Percentiles rank a stretch among this genome's conserved stretches.
Conservation (phyloP, 495 filamentous ascomycete genomes). For the Trichoderma orchidacearum region DNA sequence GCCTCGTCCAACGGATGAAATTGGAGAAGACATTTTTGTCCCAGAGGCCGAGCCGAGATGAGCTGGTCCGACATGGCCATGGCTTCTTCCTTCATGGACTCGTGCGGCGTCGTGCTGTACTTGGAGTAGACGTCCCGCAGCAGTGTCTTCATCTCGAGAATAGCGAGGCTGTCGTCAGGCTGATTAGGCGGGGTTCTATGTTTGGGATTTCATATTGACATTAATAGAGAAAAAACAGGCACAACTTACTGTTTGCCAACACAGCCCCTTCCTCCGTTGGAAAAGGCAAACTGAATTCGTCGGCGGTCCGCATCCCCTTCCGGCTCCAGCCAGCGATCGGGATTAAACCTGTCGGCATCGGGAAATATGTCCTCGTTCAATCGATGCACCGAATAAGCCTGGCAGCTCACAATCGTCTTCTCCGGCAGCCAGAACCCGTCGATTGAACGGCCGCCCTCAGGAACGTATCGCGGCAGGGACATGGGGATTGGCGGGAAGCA, state of each 20-base stretch:
- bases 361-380: slow-evolving; percentile 40
- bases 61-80: slow-evolving; percentile 48
- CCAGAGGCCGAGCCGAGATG: slow-evolving; percentile 42
- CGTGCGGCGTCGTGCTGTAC: slow-evolving; percentile 38
- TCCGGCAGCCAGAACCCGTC: slow-evolving; percentile 32
- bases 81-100: slow-evolving; percentile 34
- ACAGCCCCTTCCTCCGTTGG: slow-evolving; percentile 41
- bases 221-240: neutral
- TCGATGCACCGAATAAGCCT: slow-evolving; percentile 39
- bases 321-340: slow-evolving; percentile 49
- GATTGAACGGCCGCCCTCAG: slow-evolving; percentile 32
- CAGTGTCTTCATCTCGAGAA: slow-evolving; percentile 53
- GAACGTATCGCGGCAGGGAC: slow-evolving; percentile 49
- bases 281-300: slow-evolving; percentile 35
- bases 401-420: slow-evolving; percentile 37
- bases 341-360: slow-evolving; percentile 39
- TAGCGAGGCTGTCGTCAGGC: slow-evolving; percentile 33
- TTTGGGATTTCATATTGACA: too few species aligned
- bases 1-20: slow-evolving; percentile 14
- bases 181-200: too few species aligned
- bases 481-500: slow-evolving; percentile 53
- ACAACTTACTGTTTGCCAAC: slow-evolving; percentile 40
- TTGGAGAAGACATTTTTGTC: slow-evolving; percentile 37
- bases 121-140: slow-evolving; percentile 43
- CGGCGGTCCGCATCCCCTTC: slow-evolving; percentile 34